Percentiles rank a stretch among this genome's conserved stretches.
These are phyloP conservation scores for Botryotinia globosa DNA, from an alignment of 2,329 filamentous ascomycete species.

Conservation along the genomic window DNA sequence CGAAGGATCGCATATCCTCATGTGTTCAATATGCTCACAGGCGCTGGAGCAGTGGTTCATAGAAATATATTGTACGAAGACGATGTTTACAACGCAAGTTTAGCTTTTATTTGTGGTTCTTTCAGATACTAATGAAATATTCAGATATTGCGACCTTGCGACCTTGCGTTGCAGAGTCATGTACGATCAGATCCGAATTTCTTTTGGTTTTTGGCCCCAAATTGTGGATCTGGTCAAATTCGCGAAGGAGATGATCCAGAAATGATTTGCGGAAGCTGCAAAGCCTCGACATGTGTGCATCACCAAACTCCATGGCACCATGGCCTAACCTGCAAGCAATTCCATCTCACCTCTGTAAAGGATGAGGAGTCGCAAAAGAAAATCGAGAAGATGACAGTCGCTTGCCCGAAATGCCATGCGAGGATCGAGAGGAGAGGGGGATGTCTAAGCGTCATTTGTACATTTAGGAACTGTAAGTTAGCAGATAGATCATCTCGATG, in stretches of 20 bases:
- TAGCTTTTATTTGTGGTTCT: background rate
- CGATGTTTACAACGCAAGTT: background rate
- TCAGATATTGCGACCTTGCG: background rate
- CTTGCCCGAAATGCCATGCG: background rate
- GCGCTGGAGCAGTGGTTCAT: background rate
- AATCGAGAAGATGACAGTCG: background rate
- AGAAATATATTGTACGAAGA: background rate
- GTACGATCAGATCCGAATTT: background rate
- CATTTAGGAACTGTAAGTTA: background rate
- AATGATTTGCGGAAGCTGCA: background rate
- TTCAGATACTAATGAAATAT: background rate
- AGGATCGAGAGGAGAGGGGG: background rate
- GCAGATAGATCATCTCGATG: background rate
- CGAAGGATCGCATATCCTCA: background rate
- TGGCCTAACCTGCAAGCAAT: background rate
- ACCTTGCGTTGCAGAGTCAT: background rate
- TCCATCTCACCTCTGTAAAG: background rate
- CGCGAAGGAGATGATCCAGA: background rate
- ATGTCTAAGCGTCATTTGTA: background rate
- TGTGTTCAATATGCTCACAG: background rate
- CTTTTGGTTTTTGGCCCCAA: background rate
- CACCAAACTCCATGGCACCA: background rate
- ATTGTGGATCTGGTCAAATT: background rate
- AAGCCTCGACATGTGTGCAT: background rate
- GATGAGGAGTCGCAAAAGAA: background rate